Conservation (phyloP, 164 flowering plant species). For the Magnolia officinalis region DNA sequence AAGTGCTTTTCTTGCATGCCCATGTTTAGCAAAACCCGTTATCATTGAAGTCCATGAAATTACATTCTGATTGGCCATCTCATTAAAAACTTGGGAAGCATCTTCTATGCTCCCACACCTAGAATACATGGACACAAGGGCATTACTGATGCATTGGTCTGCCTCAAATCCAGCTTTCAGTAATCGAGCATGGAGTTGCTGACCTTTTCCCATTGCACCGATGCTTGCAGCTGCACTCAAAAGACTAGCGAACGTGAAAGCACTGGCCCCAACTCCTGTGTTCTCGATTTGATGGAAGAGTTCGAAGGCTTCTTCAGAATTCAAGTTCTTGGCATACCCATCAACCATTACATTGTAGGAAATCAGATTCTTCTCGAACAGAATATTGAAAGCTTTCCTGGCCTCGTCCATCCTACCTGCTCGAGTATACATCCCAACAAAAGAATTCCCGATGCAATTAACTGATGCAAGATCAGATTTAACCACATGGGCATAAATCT, state of each 20-base stretch:
- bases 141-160: slow-evolving; percentile 45
- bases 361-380: slow-evolving; percentile 70
- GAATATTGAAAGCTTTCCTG: slow-evolving; percentile 60
- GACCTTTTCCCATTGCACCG: slow-evolving; percentile 65
- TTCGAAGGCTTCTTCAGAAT: slow-evolving; percentile 56
- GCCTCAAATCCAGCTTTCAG: slow-evolving; percentile 53
- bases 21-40: slow-evolving; percentile 83
- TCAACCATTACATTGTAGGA: slow-evolving; percentile 63
- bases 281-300: slow-evolving; percentile 50
- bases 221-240: slow-evolving; percentile 76
- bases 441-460: slow-evolving; percentile 70
- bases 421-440: slow-evolving; percentile 67
- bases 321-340: slow-evolving; percentile 49
- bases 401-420: slow-evolving; percentile 70
- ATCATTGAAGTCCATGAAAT: slow-evolving; percentile 89
- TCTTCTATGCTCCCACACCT: slow-evolving; percentile 71
- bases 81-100: slow-evolving; percentile 51
- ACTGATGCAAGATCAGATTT: slow-evolving; percentile 51
- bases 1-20: slow-evolving; percentile 56
- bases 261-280: slow-evolving; percentile 33
- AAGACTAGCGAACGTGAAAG: slow-evolving; percentile 70
- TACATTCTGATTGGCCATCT: slow-evolving; percentile 52
- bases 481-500: slow-evolving; percentile 50
- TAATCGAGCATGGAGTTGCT: slow-evolving; percentile 67
- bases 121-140: slow-evolving; percentile 82